Evolutionary conservation across 805 yeast species (phyloP).

Genomic region (Wickerhamomyces tratensis): DNA sequence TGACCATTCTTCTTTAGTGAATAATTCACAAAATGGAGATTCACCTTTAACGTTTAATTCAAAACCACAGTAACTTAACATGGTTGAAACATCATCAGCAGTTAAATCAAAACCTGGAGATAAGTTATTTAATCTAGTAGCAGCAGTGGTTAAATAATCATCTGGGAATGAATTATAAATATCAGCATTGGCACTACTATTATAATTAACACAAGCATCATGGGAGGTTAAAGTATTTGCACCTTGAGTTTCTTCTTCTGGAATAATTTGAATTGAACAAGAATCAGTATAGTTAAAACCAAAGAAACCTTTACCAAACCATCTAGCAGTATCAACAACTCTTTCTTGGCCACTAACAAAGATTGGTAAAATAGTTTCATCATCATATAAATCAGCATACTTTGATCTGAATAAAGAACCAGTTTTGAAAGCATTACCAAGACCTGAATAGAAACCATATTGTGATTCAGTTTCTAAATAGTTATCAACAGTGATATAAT

Average conservation of each 20-base stretch:
- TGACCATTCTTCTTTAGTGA: constrained; percentile 60
- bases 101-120: constrained; percentile 49
- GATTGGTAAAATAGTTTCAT: constrained; percentile 28
- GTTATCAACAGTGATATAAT: constrained; percentile 29
- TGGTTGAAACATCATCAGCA: constrained; percentile 35
- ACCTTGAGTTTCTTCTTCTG: constrained; percentile 33
- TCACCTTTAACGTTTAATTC: constrained; percentile 63
- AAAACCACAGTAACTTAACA: constrained; percentile 63
- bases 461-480: constrained; percentile 31
- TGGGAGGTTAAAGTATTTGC: constrained; percentile 42
- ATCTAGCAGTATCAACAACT: constrained; percentile 34
- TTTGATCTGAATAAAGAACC: constrained; percentile 35
- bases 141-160: constrained; percentile 40
- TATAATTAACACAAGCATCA: constrained; percentile 30
- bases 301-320: constrained; percentile 40
- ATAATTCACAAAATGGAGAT: constrained; percentile 57
- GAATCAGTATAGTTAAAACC: constrained; percentile 28
- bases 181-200: constrained; percentile 14
- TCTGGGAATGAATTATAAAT: constrained; percentile 11
- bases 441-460: constrained; percentile 36
- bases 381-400: constrained; percentile 31
- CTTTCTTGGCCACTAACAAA: constrained; percentile 39
- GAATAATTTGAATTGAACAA: constrained; percentile 23
- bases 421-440: constrained; percentile 30
- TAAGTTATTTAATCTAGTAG: constrained; percentile 42